Evolutionary conservation across 495 filamentous ascomycete species (phyloP).

Genomic region (Penicillium salamii): DNA sequence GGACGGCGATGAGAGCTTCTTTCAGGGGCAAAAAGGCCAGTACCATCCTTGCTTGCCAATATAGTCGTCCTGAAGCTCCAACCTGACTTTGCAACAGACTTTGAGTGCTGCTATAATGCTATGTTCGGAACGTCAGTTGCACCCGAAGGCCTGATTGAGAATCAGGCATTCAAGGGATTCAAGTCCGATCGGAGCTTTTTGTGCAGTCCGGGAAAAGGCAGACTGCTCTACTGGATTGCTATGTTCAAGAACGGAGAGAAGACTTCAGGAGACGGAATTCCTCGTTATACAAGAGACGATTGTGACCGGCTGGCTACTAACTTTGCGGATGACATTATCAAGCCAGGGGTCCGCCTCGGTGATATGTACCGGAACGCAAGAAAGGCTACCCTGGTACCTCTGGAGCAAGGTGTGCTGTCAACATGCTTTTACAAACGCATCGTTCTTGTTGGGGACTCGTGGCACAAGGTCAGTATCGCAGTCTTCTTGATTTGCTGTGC

Average conservation of each 20-base stretch:
- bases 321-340: slow-evolving; percentile 19
- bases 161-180: slow-evolving; percentile 2
- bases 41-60: too few species aligned
- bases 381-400: slow-evolving; percentile 16
- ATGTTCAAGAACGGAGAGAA: slow-evolving; percentile 23
- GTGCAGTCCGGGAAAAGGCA: slow-evolving; percentile 12
- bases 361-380: slow-evolving; percentile 33
- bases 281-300: slow-evolving; percentile 34
- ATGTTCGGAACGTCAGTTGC: slow-evolving; percentile 37
- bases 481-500: too few species aligned
- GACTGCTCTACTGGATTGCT: slow-evolving; percentile 35
- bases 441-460: slow-evolving; percentile 40
- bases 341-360: slow-evolving; percentile 27
- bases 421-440: slow-evolving; percentile 33
- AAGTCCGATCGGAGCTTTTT: slow-evolving; percentile 22
- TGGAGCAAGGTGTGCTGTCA: slow-evolving; percentile 40
- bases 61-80: too few species aligned
- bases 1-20: not conserved
- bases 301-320: slow-evolving; percentile 10
- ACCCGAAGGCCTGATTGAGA: not conserved
- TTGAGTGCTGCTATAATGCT: slow-evolving; percentile 24
- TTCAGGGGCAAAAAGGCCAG: slow-evolving; percentile 15
- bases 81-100: too few species aligned
- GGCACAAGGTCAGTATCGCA: slow-evolving; percentile 34
- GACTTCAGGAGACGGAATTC: slow-evolving; percentile 12